phyloP scores from a whole-genome alignment of 1,284 basidiomycete species.

The Cronartium quercuum region DNA sequence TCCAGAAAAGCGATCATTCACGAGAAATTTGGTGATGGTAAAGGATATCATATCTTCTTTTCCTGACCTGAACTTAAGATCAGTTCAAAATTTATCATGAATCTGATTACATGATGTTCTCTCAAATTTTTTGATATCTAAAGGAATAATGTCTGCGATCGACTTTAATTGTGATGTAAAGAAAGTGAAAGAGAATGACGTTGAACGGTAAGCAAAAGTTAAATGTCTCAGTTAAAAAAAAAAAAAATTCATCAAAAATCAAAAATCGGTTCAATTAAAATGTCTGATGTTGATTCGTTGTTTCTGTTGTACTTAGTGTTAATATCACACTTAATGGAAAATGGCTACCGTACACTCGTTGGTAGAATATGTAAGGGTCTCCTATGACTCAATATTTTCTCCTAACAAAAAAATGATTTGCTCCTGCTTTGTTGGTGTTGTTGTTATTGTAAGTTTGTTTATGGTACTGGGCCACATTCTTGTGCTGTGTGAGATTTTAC shows the following conservation, averaged over 20 bases:
- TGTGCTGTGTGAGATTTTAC: no score
- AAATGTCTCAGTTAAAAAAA: neutral
- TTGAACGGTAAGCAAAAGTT: neutral
- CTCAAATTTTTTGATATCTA: neutral
- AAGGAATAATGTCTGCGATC: conserved; percentile 29
- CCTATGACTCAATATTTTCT: no score
- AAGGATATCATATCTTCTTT: neutral
- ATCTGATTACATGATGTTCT: neutral
- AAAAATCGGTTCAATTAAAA: no score
- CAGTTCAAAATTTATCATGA: no score
- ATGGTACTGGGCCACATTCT: no score
- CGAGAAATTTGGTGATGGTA: conserved; percentile 31
- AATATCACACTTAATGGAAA: conserved; percentile 25
- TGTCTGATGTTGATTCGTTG: no score
- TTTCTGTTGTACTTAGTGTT: no score
- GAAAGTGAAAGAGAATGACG: conserved; percentile 13
- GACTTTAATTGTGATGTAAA: conserved; percentile 21
- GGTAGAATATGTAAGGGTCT: no score
- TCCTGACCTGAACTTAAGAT: neutral
- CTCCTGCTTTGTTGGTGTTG: no score
- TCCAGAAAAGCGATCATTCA: conserved; percentile 21
- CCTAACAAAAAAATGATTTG: no score
- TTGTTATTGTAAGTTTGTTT: no score
- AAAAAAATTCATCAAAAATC: neutral
- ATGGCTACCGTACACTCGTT: conserved; percentile 19